Conservation (phyloP, 164 flowering plant species). For the Stephania cephalantha region DNA sequence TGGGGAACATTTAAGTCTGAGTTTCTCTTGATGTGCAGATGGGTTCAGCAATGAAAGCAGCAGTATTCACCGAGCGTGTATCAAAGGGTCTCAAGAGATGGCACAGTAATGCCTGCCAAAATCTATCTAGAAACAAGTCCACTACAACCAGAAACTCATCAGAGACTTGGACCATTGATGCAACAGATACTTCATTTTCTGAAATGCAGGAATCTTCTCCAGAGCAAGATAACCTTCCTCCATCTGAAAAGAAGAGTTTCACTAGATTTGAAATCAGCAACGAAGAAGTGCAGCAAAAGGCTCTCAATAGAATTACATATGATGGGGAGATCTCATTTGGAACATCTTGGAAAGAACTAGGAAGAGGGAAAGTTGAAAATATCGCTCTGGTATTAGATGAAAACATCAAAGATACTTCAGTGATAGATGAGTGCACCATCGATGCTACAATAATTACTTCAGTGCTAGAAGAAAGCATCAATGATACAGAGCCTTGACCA, state of each 20-base stretch:
- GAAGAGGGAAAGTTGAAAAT: constrained; percentile 4
- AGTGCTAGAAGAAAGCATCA: constrained; percentile 5
- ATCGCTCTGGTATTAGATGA: constrained; percentile 9
- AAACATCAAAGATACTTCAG: neutral
- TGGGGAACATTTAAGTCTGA: neutral
- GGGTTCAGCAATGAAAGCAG: constrained; percentile 52
- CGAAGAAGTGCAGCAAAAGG: constrained; percentile 14
- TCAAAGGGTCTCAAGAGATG: constrained; percentile 47
- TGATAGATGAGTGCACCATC: too few relatives aligned
- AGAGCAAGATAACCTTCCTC: constrained; percentile 8
- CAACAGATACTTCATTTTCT: constrained; percentile 12
- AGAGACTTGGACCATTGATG: constrained; percentile 10
- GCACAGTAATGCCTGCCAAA: constrained; percentile 27
- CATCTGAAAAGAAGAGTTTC: constrained; percentile 7
- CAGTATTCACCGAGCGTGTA: constrained; percentile 48
- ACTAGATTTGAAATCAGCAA: constrained; percentile 9
- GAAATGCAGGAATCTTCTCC: constrained; percentile 11
- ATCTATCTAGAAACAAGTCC: constrained; percentile 20
- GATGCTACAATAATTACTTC: neutral
- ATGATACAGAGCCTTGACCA: neutral
- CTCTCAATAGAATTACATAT: constrained; percentile 19
- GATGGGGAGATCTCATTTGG: constrained; percentile 42
- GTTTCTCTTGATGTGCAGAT: constrained; percentile 36
- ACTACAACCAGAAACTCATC: constrained; percentile 12
- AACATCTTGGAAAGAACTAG: constrained; percentile 28